Conservation (phyloP, 1,139 yeast genomes). For the Hansenula sp. region DNA sequence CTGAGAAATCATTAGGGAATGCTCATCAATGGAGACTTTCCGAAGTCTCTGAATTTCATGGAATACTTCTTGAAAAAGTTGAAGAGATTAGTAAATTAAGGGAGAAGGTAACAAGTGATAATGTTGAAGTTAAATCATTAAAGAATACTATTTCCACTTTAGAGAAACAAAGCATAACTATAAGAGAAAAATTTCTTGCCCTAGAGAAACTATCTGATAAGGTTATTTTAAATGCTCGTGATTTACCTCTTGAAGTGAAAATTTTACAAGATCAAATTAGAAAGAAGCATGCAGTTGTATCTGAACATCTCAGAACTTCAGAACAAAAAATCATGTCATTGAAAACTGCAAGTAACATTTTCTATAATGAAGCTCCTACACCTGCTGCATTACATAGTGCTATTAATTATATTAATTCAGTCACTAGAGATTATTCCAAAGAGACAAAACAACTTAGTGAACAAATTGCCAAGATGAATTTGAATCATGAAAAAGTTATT, state of each 20-base stretch:
- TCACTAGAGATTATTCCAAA: constrained; percentile 14
- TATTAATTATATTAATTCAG: constrained; percentile 10
- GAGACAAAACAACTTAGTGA: constrained; percentile 13
- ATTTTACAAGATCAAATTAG: constrained; percentile 15
- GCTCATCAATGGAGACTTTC: constrained; percentile 37
- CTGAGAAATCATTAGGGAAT: constrained; percentile 22
- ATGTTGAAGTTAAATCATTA: neutral
- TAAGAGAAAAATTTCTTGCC: constrained; percentile 8
- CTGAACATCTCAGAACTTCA: constrained; percentile 12
- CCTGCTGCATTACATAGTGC: constrained; percentile 11
- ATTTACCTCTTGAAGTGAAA: constrained; percentile 14
- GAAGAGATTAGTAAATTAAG: neutral
- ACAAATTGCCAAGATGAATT: constrained; percentile 17
- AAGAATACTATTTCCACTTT: constrained; percentile 1
- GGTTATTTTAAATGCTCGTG: constrained; percentile 10
- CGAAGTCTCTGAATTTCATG: constrained; percentile 27
- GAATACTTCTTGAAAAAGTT: constrained; percentile 14
- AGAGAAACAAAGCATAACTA: constrained; percentile 3
- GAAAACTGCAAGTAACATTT: constrained; percentile 14
- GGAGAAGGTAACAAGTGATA: neutral
- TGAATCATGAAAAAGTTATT: constrained; percentile 15
- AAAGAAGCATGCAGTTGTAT: constrained; percentile 6
- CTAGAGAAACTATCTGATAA: constrained; percentile 8
- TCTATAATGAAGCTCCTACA: constrained; percentile 7
- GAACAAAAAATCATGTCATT: constrained; percentile 15